Conservation (phyloP, 2,329 filamentous ascomycete genomes). For the Oidium heveae region DNA sequence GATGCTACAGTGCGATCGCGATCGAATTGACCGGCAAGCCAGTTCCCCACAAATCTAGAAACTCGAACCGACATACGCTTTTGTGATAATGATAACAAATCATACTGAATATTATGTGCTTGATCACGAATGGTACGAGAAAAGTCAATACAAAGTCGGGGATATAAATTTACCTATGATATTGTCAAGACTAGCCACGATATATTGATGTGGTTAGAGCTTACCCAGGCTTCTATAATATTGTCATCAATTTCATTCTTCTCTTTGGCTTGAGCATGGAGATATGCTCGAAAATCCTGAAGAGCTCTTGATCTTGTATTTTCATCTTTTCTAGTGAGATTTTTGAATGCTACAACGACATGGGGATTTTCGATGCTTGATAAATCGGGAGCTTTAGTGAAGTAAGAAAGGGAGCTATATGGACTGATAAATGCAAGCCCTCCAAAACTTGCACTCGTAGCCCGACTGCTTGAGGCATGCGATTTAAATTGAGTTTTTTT, state of each 20-base stretch:
- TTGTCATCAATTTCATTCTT: conserved; percentile 48
- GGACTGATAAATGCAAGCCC: conserved; percentile 14
- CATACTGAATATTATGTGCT: conserved; percentile 47
- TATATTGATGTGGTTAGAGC: conserved; percentile 12
- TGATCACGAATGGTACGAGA: conserved; percentile 70
- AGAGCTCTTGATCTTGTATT: conserved; percentile 79
- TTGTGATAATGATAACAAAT: conserved; percentile 34
- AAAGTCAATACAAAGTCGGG: conserved; percentile 73
- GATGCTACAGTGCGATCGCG: conserved; percentile 52
- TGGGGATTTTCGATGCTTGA: conserved; percentile 54
- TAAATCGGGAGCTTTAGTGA: conserved; percentile 65
- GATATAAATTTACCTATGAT: conserved; percentile 56
- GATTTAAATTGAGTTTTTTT: conserved; percentile 14
- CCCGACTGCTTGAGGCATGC: conserved; percentile 14
- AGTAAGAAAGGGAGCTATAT: conserved; percentile 46
- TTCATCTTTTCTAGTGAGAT: conserved; percentile 73
- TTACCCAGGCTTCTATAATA: conserved; percentile 71
- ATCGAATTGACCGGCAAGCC: conserved; percentile 77
- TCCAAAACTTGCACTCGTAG: conserved; percentile 12
- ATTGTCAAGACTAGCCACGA: not conserved
- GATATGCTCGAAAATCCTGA: conserved; percentile 51
- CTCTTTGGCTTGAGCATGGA: conserved; percentile 26
- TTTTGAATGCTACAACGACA: conserved; percentile 76
- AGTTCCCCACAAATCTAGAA: conserved; percentile 57
- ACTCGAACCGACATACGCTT: conserved; percentile 68